Conservation (phyloP, 2,329 filamentous ascomycete species). For the Trichoderma endophyticum region DNA sequence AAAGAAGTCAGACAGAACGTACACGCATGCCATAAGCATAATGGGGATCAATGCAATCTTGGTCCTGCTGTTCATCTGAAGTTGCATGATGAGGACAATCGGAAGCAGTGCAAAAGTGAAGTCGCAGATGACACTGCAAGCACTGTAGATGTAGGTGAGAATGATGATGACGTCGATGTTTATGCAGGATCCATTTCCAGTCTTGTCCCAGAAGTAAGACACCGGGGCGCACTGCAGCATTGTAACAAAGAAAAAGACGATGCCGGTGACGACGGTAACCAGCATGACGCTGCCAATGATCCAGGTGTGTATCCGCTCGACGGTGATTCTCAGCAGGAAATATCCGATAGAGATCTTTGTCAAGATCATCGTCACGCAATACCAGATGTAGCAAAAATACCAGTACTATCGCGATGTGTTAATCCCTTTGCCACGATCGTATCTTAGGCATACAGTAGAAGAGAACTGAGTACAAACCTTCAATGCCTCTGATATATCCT, state of each 20-base stretch:
- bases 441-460: background rate
- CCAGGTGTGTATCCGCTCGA: background rate
- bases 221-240: background rate
- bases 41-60: background rate
- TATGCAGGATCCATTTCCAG: background rate
- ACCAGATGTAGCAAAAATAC: background rate
- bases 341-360: background rate
- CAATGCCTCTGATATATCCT: background rate
- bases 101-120: background rate
- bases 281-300: background rate
- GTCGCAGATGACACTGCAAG: background rate
- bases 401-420: background rate
- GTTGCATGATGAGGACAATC: background rate
- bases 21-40: background rate
- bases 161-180: background rate
- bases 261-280: background rate
- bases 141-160: background rate
- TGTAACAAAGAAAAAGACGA: background rate
- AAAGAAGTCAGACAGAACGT: background rate
- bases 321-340: background rate
- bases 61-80: background rate
- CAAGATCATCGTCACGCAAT: background rate
- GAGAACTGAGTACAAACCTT: background rate
- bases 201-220: background rate
- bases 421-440: background rate